phyloP scores from a whole-genome alignment of 106 monocot species.

The Dioscorea dumetorum region DNA sequence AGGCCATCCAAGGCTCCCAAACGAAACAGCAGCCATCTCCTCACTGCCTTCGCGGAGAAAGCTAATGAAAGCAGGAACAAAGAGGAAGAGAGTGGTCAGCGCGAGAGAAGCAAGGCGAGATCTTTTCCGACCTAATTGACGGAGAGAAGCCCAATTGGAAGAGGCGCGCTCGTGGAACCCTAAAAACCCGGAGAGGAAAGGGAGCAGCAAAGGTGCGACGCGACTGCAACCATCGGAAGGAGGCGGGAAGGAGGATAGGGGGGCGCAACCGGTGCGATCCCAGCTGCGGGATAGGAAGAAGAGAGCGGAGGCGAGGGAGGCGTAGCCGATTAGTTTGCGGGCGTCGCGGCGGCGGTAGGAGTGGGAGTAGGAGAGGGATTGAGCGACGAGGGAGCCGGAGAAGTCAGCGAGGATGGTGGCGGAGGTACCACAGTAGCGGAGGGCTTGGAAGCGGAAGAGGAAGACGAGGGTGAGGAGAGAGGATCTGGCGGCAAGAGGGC shows the following conservation, averaged over 20 bases:
- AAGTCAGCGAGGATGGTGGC: constrained; percentile 29
- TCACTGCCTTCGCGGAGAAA: constrained; percentile 16
- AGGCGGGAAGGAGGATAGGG: constrained; percentile 5
- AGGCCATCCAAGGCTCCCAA: constrained; percentile 53
- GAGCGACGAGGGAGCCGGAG: constrained; percentile 25
- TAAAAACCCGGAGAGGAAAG: constrained; percentile 65
- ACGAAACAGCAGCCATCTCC: constrained; percentile 7
- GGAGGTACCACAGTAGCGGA: constrained; percentile 24
- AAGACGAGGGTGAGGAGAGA: constrained; percentile 25
- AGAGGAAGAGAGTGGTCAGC: constrained; percentile 48
- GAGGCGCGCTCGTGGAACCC: constrained; percentile 44
- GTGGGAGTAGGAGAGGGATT: constrained; percentile 9
- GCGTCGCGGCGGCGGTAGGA: constrained; percentile 12
- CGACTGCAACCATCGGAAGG: constrained; percentile 32
- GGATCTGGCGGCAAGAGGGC: constrained; percentile 25
- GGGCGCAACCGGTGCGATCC: constrained; percentile 32
- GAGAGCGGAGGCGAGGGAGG: constrained; percentile 21
- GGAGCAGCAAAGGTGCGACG: constrained; percentile 37
- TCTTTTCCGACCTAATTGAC: constrained; percentile 43
- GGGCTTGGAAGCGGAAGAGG: constrained; percentile 23
- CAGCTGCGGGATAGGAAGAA: constrained; percentile 36
- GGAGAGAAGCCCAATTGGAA: constrained; percentile 27
- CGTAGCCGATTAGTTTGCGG: constrained; percentile 15
- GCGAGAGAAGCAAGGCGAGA: constrained; percentile 42
- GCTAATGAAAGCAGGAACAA: constrained; percentile 43